These are phyloP conservation scores for Pythium sukuiense DNA, from an alignment of 352 stramenopile genomes.

Conservation along the genomic window DNA sequence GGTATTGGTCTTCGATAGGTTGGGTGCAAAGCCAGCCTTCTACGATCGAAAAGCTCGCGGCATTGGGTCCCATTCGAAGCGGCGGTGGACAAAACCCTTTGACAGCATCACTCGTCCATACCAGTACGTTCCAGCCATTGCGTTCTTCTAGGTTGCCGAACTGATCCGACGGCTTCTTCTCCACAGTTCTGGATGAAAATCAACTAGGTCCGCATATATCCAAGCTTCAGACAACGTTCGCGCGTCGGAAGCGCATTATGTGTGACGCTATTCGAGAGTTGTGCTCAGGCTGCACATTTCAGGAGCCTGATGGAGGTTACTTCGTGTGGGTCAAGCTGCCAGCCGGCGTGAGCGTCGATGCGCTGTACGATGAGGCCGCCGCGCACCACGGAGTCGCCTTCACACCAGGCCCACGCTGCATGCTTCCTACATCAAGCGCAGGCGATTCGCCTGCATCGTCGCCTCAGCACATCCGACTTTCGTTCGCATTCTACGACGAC, in stretches of 20 bases:
- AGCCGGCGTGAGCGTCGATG: slow-evolving; percentile 39
- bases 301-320: slow-evolving; percentile 72
- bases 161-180: neutral
- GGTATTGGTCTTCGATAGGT: slow-evolving; percentile 27
- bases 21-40: slow-evolving; percentile 62
- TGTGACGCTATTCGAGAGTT: slow-evolving; percentile 43
- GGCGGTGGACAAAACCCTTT: slow-evolving; percentile 90
- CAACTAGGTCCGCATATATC: slow-evolving; percentile 51
- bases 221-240: slow-evolving; percentile 43
- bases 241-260: slow-evolving; percentile 44
- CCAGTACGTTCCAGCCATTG: slow-evolving; percentile 36
- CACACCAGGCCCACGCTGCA: slow-evolving; percentile 68
- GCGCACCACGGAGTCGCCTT: slow-evolving; percentile 68
- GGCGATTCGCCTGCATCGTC: neutral
- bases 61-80: slow-evolving; percentile 83
- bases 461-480: slow-evolving; percentile 46
- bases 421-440: slow-evolving; percentile 28
- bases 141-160: neutral
- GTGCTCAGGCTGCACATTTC: slow-evolving; percentile 51
- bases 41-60: slow-evolving; percentile 59
- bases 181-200: slow-evolving; percentile 58
- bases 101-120: slow-evolving; percentile 83
- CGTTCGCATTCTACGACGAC: slow-evolving; percentile 80
- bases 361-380: slow-evolving; percentile 49
- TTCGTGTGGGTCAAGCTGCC: slow-evolving; percentile 83